phyloP scores from a whole-genome alignment of 31 red algal species.

The Bonnemaisonia californica region DNA sequence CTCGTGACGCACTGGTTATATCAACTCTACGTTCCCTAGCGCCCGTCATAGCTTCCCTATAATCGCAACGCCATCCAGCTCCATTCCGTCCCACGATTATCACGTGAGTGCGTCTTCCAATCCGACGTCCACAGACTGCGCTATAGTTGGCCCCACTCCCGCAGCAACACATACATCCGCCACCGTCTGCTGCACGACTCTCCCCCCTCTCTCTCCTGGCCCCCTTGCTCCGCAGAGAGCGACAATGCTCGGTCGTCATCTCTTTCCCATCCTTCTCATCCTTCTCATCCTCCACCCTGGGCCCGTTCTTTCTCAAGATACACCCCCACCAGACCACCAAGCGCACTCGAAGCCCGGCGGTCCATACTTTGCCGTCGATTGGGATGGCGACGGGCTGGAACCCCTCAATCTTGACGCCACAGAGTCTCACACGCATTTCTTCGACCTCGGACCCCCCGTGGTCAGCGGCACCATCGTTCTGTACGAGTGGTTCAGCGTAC shows the following conservation, averaged over 20 bases:
- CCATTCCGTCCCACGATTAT: too few relatives aligned
- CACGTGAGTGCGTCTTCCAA: too few relatives aligned
- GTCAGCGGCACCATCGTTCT: slow-evolving; percentile 51
- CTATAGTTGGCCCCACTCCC: too few relatives aligned
- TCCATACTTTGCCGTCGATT: slow-evolving; percentile 40
- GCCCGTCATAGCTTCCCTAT: too few relatives aligned
- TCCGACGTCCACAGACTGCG: too few relatives aligned
- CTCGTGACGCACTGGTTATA: too few relatives aligned
- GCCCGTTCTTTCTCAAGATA: slow-evolving; percentile 5
- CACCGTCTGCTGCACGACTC: too few relatives aligned
- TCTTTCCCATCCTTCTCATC: slow-evolving; percentile 23
- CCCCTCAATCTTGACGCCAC: slow-evolving; percentile 47
- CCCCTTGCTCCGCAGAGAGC: too few relatives aligned
- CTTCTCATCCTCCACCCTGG: not conserved
- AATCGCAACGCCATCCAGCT: too few relatives aligned
- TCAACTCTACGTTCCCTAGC: too few relatives aligned
- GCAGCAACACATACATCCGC: too few relatives aligned
- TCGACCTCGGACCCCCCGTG: slow-evolving; percentile 59
- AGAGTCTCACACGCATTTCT: slow-evolving; percentile 68
- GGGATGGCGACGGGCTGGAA: slow-evolving; percentile 42
- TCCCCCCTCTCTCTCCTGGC: too few relatives aligned
- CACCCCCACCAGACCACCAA: slow-evolving; percentile 48
- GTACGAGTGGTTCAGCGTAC: slow-evolving; percentile 47
- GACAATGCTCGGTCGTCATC: not conserved
- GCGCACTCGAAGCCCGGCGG: slow-evolving; percentile 65